These are phyloP conservation scores for Apiospora koreana DNA, from an alignment of 2,329 filamentous ascomycete genomes.

Conservation along the genomic window DNA sequence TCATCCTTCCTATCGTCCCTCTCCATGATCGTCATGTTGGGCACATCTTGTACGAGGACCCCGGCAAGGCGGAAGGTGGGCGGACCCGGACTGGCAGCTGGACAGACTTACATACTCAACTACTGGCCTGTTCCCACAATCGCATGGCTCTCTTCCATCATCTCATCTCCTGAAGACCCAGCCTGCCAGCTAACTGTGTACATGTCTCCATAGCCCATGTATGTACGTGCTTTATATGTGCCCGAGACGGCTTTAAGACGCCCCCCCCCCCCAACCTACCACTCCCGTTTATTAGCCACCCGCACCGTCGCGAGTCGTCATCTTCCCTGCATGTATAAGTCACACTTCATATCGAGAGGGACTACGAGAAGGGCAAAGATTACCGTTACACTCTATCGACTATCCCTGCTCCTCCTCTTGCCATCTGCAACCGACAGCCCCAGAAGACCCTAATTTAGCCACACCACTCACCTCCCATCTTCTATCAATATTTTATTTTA, in stretches of 20 bases:
- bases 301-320: conserved; percentile 30
- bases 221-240: conserved; percentile 8
- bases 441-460: conserved; percentile 33
- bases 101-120: neutral
- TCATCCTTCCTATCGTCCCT: neutral
- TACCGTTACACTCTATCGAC: conserved; percentile 31
- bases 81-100: neutral
- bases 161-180: conserved; percentile 17
- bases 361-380: conserved; percentile 34
- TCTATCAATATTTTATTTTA: conserved; percentile 22
- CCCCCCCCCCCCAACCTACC: conserved; percentile 15
- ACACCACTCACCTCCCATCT: conserved; percentile 32
- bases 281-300: conserved; percentile 24
- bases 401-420: conserved; percentile 29
- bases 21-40: neutral
- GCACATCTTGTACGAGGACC: conserved; percentile 7
- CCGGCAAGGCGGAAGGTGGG: neutral
- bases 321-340: conserved; percentile 31
- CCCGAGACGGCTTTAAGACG: conserved; percentile 6
- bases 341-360: conserved; percentile 29
- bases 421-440: conserved; percentile 28
- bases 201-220: conserved; percentile 5
- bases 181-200: too few relatives aligned
- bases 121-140: conserved; percentile 6
- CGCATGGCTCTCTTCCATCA: conserved; percentile 4